Evolutionary conservation across 2,329 filamentous ascomycete genomes (phyloP).

Genomic region (Scedosporium apiospermum): DNA sequence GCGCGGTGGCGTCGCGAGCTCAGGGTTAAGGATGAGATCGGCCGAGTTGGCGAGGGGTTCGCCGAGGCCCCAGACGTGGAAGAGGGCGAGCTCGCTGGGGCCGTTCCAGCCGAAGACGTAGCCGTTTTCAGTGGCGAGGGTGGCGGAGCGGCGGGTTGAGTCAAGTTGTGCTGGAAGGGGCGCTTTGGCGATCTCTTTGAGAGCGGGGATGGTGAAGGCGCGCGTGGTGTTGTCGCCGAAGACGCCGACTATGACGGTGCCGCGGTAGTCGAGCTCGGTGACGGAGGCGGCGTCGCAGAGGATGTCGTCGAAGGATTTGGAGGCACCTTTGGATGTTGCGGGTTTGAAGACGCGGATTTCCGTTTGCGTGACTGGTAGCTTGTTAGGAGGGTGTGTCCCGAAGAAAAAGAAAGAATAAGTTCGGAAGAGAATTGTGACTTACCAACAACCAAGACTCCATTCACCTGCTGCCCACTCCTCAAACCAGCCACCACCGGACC

Average conservation of each 20-base stretch:
- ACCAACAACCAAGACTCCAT: slow-evolving; percentile 73
- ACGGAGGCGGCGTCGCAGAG: slow-evolving; percentile 76
- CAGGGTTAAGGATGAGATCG: slow-evolving; percentile 74
- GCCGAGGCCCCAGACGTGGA: slow-evolving; percentile 79
- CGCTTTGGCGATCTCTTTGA: slow-evolving; percentile 72
- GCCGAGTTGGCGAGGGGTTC: slow-evolving; percentile 49
- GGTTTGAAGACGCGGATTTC: slow-evolving; percentile 86
- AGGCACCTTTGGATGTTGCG: slow-evolving; percentile 76
- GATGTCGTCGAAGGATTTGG: slow-evolving; percentile 76
- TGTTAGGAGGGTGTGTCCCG: neutral
- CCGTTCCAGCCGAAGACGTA: slow-evolving; percentile 83
- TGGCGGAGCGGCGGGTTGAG: slow-evolving; percentile 57
- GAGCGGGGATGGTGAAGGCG: slow-evolving; percentile 75
- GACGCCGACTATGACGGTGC: slow-evolving; percentile 70
- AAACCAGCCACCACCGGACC: slow-evolving; percentile 67
- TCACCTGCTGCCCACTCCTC: slow-evolving; percentile 62
- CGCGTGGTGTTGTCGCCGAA: slow-evolving; percentile 76
- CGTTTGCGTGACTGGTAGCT: slow-evolving; percentile 46
- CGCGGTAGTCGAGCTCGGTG: slow-evolving; percentile 63
- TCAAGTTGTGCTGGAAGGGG: slow-evolving; percentile 60
- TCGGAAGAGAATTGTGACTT: slow-evolving; percentile 21
- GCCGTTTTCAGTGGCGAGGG: slow-evolving; percentile 66
- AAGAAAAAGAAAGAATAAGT: neutral
- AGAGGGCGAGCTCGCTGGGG: slow-evolving; percentile 71
- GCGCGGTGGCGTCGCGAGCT: slow-evolving; percentile 62